Base-by-base conservation (phyloP, 73 alveolate genomes). In the Blepharisma japonicum region DNA sequence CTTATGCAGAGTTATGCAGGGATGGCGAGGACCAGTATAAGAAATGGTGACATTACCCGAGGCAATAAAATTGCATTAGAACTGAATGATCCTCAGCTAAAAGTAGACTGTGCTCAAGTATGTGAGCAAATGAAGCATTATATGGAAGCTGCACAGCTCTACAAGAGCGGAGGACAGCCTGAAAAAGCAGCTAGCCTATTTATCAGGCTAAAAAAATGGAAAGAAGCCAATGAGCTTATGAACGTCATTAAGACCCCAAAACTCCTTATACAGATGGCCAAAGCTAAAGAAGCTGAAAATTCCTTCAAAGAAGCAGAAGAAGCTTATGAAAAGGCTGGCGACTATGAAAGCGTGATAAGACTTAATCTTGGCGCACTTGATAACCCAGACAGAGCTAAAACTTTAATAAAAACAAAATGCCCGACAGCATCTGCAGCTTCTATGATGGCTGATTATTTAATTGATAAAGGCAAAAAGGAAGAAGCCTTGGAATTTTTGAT, bases 181-280 rank as follows among this genome's bases (percentile, higher is more conserved):
- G 99, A 98, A 83, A 97, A 97, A 80, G 99, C 99, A 6, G 99
- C 99, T 2, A 80, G 91, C 68, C 71, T 98, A 8, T 96, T 82
- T 85, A 96, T 96, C 48, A 88, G 89, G 83, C 81, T 89, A 55
- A 94, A 95, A 77, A 82, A 81, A 85, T 94, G 95, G 81, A 87
- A 86, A 68, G 85, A 89, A 47, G 99, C 98, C 32, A 96, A 86
- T 55, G 88, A 83, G 46, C 84, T 86, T 20, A 86, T 86, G 94
- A 54, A 4, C 56, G 66, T 39, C 14, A 70, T 70, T 7, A 70
- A 18, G 27, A 92, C 99, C 6, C 99, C 99, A 23, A 91, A 93
- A 81, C 89, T 98, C 71, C 91, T 94, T 54, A 86, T 91, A 47
- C 97, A 92, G 86, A 91, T 94, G 55, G 99, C 99, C 68, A 96